These are phyloP conservation scores for Fragaria vesca DNA, from an alignment of 306 rosid genomes.

Conservation along the genomic window DNA sequence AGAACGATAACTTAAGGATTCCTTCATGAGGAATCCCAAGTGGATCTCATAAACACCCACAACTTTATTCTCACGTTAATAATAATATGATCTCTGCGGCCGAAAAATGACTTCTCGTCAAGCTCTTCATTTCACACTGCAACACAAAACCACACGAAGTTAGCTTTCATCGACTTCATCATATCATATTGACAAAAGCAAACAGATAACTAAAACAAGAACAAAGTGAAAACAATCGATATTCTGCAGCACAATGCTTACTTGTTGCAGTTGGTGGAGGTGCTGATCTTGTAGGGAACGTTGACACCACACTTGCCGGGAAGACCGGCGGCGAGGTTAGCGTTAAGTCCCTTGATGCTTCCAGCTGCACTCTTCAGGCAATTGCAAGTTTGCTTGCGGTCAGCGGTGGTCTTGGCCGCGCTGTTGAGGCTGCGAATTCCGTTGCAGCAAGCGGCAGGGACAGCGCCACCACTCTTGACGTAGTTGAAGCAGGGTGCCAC, in stretches of 20 bases:
- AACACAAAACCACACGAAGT: neutral
- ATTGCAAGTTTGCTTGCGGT: slow-evolving; percentile 32
- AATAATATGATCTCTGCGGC: neutral
- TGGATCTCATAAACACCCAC: slow-evolving; percentile 10
- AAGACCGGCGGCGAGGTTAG: slow-evolving; percentile 11
- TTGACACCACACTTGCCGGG: slow-evolving; percentile 46
- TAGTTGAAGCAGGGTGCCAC: slow-evolving; percentile 13
- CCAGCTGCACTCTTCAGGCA: slow-evolving; percentile 39
- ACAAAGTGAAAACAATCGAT: neutral
- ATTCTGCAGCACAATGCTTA: neutral
- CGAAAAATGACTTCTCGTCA: neutral
- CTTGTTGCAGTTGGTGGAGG: slow-evolving; percentile 41
- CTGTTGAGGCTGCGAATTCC: slow-evolving; percentile 20
- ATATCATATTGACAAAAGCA: neutral
- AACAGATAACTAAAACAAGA: neutral
- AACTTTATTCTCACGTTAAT: neutral
- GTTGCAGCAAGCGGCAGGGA: neutral
- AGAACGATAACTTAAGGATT: neutral
- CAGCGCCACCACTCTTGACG: slow-evolving; percentile 3
- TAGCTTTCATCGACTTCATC: neutral
- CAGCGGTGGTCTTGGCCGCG: slow-evolving; percentile 16
- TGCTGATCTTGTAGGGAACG: slow-evolving; percentile 58
- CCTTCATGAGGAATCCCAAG: neutral
- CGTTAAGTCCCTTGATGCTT: neutral
- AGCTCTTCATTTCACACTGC: slow-evolving; percentile 18